Conservation (phyloP, 805 yeast genomes). For the Candida andamanensis region DNA sequence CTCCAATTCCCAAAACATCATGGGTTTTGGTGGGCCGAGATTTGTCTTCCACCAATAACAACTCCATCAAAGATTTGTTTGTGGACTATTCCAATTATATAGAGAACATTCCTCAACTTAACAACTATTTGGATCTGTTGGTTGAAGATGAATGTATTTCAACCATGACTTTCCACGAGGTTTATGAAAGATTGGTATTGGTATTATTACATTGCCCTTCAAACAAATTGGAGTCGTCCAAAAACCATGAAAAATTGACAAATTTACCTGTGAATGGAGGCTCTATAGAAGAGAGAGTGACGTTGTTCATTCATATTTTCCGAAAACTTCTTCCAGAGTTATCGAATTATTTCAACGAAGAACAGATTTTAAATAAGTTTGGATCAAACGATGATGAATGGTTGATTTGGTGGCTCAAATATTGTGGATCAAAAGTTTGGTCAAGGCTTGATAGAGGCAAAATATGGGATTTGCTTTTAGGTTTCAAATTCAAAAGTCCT, state of each 20-base stretch:
- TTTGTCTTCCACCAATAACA: constrained; percentile 18
- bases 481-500: constrained; percentile 54
- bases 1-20: constrained; percentile 52
- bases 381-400: constrained; percentile 71
- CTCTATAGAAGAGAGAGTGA: constrained; percentile 58
- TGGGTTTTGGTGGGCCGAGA: constrained; percentile 56
- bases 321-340: constrained; percentile 69
- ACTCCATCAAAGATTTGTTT: constrained; percentile 27
- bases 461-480: constrained; percentile 82
- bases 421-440: constrained; percentile 83
- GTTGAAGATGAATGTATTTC: constrained; percentile 16
- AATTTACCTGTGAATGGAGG: constrained; percentile 54
- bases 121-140: constrained; percentile 20
- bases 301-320: constrained; percentile 61
- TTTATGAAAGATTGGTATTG: constrained; percentile 69
- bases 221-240: constrained; percentile 41
- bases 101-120: constrained; percentile 22
- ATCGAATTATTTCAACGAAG: constrained; percentile 71
- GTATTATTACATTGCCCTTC: constrained; percentile 73
- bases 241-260: constrained; percentile 20
- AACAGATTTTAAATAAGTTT: constrained; percentile 60
- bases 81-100: constrained; percentile 37
- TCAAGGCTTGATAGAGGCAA: constrained; percentile 78
- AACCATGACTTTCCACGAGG: constrained; percentile 53
- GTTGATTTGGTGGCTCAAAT: constrained; percentile 94